Percentiles rank a stretch among this genome's conserved stretches.
Evolutionary conservation across 1,139 yeast species (phyloP).

Genomic region (Pichia sp.): DNA sequence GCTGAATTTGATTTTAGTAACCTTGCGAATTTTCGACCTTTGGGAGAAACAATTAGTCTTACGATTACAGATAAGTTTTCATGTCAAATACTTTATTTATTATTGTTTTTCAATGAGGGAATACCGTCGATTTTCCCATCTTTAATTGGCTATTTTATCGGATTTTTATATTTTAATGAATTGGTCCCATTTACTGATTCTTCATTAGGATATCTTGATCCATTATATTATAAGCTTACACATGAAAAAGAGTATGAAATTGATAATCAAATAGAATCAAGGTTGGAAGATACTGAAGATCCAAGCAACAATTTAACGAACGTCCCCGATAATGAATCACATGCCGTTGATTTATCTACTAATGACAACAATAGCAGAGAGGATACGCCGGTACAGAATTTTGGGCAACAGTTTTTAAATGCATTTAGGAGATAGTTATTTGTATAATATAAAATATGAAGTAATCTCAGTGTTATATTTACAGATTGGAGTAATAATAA

Average conservation of each 20-base stretch:
- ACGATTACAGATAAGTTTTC: constrained; percentile 53
- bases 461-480: no score
- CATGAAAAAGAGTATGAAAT: constrained; percentile 23
- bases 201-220: constrained; percentile 41
- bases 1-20: constrained; percentile 41
- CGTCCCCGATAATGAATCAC: constrained; percentile 5
- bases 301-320: constrained; percentile 9
- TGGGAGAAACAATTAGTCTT: constrained; percentile 28
- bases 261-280: no score
- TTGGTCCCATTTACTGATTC: constrained; percentile 54
- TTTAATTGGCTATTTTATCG: constrained; percentile 53
- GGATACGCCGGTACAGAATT: constrained; percentile 53
- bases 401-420: constrained; percentile 52
- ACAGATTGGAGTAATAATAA: no score
- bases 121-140: constrained; percentile 44
- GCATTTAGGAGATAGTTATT: constrained; percentile 43
- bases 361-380: constrained; percentile 29
- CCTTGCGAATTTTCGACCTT: constrained; percentile 26
- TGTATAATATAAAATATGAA: no score
- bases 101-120: constrained; percentile 52
- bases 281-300: neutral
- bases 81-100: constrained; percentile 44
- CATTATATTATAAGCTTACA: constrained; percentile 15
- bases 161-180: constrained; percentile 47
- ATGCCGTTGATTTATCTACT: constrained; percentile 3